Percentiles rank a stretch among this genome's conserved stretches.
phyloP scores from a whole-genome alignment of 306 rosid species.

The Pueraria montana region DNA sequence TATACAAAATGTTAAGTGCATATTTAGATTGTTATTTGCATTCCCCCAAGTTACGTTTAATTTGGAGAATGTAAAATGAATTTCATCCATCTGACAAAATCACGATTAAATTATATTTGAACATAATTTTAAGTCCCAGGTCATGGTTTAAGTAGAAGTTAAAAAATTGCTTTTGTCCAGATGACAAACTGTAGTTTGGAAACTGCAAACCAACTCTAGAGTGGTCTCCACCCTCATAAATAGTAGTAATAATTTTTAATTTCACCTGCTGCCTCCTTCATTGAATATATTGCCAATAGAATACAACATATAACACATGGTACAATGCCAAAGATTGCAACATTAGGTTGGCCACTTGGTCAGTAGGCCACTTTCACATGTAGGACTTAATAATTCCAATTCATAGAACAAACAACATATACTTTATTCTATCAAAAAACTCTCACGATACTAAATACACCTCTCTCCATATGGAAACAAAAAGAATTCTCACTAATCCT shows the following conservation, averaged over 20 bases:
- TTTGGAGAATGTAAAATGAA: neutral
- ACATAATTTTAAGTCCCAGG: neutral
- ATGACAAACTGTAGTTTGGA: neutral
- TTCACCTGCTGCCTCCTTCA: neutral
- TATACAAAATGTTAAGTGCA: no score
- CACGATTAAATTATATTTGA: neutral
- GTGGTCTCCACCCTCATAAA: neutral
- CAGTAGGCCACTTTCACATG: no score
- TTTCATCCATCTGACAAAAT: neutral
- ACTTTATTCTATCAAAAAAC: neutral
- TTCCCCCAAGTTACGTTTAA: no score
- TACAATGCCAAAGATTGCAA: neutral
- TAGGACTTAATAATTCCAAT: no score
- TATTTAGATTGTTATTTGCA: no score
- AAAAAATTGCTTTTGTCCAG: neutral
- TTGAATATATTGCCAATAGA: neutral
- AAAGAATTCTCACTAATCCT: slow-evolving; percentile 23
- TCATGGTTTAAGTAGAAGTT: neutral
- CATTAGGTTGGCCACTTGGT: neutral
- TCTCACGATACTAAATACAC: slow-evolving; percentile 7
- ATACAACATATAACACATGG: neutral
- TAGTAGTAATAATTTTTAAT: neutral
- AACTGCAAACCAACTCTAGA: neutral
- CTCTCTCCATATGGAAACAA: slow-evolving; percentile 2
- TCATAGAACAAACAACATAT: neutral